Percentiles rank a stretch among this genome's conserved stretches.
Evolutionary conservation across 208 protist genomes (phyloP).

Genomic region (Vickermania ingenoplastis): DNA sequence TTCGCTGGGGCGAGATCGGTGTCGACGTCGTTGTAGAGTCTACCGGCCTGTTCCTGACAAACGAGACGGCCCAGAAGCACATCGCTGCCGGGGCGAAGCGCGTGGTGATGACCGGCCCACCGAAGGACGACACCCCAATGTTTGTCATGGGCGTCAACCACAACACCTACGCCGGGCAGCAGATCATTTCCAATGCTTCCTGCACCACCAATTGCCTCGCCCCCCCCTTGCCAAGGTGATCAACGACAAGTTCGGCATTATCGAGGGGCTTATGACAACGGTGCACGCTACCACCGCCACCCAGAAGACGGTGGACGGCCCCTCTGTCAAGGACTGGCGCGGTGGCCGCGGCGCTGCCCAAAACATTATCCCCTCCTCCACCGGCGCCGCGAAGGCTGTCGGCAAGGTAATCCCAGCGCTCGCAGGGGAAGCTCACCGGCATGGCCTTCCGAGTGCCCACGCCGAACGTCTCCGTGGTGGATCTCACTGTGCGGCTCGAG

Average conservation of each 20-base stretch:
- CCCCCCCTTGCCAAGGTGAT: constrained; percentile 92
- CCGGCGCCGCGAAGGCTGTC: constrained; percentile 98
- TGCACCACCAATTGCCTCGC: constrained; percentile 99
- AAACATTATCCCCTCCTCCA: constrained; percentile 99
- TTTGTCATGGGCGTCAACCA: constrained; percentile 97
- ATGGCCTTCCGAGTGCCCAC: constrained; percentile 97
- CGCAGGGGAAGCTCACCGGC: constrained; percentile 62
- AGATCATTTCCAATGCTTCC: constrained; percentile 95
- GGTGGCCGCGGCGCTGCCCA: constrained; percentile 84
- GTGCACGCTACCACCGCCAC: constrained; percentile 98
- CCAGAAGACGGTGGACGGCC: constrained; percentile 94
- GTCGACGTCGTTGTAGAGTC: constrained; percentile 96
- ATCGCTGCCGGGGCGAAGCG: constrained; percentile 93
- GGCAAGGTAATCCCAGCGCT: constrained; percentile 86
- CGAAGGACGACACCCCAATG: constrained; percentile 94
- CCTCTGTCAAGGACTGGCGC: constrained; percentile 94
- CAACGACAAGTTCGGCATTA: constrained; percentile 95
- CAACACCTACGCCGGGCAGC: constrained; percentile 61
- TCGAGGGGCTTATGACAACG: constrained; percentile 97
- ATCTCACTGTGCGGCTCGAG: constrained; percentile 28
- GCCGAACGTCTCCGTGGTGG: constrained; percentile 38
- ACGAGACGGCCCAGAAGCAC: constrained; percentile 57
- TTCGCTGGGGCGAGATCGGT: constrained; percentile 82
- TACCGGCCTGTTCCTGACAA: constrained; percentile 94
- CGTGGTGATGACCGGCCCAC: constrained; percentile 97